Evolutionary conservation across 352 stramenopile genomes (phyloP).

Genomic region (Peronospora destructor): DNA sequence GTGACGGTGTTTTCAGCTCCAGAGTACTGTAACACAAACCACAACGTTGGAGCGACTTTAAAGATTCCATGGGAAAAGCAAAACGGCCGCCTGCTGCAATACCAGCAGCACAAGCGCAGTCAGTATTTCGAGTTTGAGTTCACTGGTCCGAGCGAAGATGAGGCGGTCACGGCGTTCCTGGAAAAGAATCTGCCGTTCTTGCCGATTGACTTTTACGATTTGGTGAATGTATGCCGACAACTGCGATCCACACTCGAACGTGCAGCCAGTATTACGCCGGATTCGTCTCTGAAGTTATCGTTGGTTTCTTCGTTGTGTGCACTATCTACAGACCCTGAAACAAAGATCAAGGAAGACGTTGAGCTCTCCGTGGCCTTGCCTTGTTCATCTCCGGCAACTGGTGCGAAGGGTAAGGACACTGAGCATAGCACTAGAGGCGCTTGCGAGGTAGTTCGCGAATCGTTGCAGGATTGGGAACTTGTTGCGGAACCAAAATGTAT

Average conservation of each 20-base stretch:
- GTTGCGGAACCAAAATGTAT: slow-evolving; percentile 12
- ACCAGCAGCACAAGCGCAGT: slow-evolving; percentile 67
- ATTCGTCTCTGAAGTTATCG: slow-evolving; percentile 21
- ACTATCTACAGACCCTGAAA: slow-evolving; percentile 14
- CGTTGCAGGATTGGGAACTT: slow-evolving; percentile 27
- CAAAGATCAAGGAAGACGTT: slow-evolving; percentile 21
- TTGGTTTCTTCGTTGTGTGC: slow-evolving; percentile 32
- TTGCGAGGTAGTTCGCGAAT: slow-evolving; percentile 10
- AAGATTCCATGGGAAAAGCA: slow-evolving; percentile 50
- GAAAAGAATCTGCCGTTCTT: slow-evolving; percentile 60
- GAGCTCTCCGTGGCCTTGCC: slow-evolving; percentile 23
- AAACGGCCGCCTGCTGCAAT: slow-evolving; percentile 39
- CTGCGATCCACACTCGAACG: slow-evolving; percentile 42
- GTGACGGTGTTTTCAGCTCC: slow-evolving; percentile 81
- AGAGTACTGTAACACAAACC: slow-evolving; percentile 80
- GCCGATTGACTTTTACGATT: slow-evolving; percentile 71
- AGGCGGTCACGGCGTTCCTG: slow-evolving; percentile 48
- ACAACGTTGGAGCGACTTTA: slow-evolving; percentile 75
- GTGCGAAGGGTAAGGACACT: slow-evolving; percentile 14
- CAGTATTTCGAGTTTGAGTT: slow-evolving; percentile 48
- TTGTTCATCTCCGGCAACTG: slow-evolving; percentile 5
- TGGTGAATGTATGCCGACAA: slow-evolving; percentile 56
- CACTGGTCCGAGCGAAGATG: slow-evolving; percentile 42
- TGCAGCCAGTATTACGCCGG: slow-evolving; percentile 20
- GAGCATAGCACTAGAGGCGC: slow-evolving; percentile 8